These are phyloP conservation scores for Jatropha multifida DNA, from an alignment of 441 rosid species.

Conservation along the genomic window DNA sequence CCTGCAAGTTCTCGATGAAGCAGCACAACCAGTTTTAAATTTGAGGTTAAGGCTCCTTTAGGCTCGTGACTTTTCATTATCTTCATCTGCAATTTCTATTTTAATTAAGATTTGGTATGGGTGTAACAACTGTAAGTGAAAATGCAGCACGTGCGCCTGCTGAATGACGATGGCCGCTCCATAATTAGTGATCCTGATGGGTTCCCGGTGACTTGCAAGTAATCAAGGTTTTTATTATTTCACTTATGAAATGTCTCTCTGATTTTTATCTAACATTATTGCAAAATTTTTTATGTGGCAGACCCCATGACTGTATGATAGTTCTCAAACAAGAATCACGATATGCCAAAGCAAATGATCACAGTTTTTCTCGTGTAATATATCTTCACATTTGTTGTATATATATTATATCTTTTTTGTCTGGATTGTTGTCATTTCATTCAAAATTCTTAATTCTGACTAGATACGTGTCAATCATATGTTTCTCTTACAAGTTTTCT, in stretches of 20 bases:
- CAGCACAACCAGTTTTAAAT: constrained; percentile 81
- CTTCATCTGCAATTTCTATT: constrained; percentile 1
- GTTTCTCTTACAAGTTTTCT: constrained; percentile 20
- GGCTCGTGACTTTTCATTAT: constrained; percentile 14
- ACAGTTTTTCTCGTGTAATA: constrained; percentile 83
- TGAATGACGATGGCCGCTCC: constrained; percentile 81
- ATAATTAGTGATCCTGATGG: constrained; percentile 85
- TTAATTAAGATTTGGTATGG: constrained; percentile 15
- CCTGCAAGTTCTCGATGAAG: constrained; percentile 85
- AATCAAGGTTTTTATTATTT: constrained; percentile 18
- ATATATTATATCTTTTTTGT: neutral
- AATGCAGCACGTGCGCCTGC: constrained; percentile 71
- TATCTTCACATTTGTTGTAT: constrained; percentile 24
- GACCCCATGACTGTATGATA: constrained; percentile 76
- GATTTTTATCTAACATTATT: constrained; percentile 24
- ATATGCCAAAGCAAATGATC: constrained; percentile 69
- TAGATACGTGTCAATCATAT: constrained; percentile 5
- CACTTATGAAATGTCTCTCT: constrained; percentile 9
- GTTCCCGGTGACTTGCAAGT: constrained; percentile 91
- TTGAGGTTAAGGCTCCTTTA: constrained; percentile 57
- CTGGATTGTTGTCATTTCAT: neutral
- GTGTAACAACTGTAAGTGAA: constrained; percentile 23
- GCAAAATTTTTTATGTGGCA: constrained; percentile 49
- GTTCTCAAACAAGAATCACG: constrained; percentile 94
- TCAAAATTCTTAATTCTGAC: constrained; percentile 11